Evolutionary conservation across 768 basidiomycete species (phyloP).

Genomic region (Austroboletus festivus): DNA sequence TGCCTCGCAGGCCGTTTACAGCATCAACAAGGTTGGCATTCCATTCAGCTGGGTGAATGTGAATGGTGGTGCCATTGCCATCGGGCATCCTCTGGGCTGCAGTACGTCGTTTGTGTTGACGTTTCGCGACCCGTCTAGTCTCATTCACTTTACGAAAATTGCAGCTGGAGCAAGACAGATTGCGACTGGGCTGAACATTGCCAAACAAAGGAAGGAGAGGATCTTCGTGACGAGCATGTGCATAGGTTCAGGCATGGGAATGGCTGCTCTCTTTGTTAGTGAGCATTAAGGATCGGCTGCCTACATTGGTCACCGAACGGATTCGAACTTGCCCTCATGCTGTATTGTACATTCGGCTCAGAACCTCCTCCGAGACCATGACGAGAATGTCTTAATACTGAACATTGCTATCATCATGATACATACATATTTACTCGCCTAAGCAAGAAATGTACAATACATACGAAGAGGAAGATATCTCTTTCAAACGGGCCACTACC

Average conservation of each 20-base stretch:
- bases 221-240: slow-evolving; percentile 92
- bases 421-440: too few species aligned
- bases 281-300: slow-evolving; percentile 53
- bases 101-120: slow-evolving; percentile 47
- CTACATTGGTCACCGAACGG: neutral
- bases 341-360: too few species aligned
- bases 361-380: too few species aligned
- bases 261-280: slow-evolving; percentile 83
- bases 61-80: slow-evolving; percentile 84
- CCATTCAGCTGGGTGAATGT: slow-evolving; percentile 79
- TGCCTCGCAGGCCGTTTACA: slow-evolving; percentile 78
- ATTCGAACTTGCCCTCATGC: neutral
- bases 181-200: slow-evolving; percentile 78
- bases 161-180: slow-evolving; percentile 83
- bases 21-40: slow-evolving; percentile 64
- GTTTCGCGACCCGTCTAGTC: neutral
- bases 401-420: too few species aligned
- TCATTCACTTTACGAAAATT: slow-evolving; percentile 6
- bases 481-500: slow-evolving; percentile 66
- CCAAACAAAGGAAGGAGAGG: slow-evolving; percentile 70
- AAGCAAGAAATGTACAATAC: neutral
- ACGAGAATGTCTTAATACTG: too few species aligned
- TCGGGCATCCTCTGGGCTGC: slow-evolving; percentile 86
- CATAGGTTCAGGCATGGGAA: slow-evolving; percentile 86
- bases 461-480: too few species aligned